Evolutionary conservation across 2,329 filamentous ascomycete genomes (phyloP).

Genomic region (Colletotrichum simmondsii): DNA sequence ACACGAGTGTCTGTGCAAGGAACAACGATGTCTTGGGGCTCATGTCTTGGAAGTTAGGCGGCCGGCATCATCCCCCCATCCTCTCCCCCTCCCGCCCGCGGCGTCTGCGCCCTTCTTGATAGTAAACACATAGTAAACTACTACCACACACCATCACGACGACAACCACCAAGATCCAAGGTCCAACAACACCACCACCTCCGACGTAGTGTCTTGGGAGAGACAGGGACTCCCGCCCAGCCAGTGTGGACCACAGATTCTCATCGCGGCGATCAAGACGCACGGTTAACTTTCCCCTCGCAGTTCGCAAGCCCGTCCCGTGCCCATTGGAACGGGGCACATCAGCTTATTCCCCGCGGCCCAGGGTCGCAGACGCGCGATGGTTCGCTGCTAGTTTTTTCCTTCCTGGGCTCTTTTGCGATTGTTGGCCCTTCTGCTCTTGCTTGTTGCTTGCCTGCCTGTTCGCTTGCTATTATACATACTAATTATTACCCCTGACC

Average conservation of each 20-base stretch:
- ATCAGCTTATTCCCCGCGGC: conserved; percentile 11
- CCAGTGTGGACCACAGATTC: conserved; percentile 3
- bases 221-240: not conserved
- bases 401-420: not conserved
- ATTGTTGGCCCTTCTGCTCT: not conserved
- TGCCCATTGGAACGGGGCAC: conserved; percentile 19
- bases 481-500: not conserved
- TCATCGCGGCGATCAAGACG: conserved; percentile 22
- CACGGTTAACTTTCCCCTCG: conserved; percentile 20
- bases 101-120: not conserved
- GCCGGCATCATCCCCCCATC: not conserved
- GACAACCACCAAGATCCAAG: not conserved
- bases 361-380: conserved; percentile 10
- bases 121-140: not conserved
- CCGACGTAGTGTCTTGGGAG: not conserved
- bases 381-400: not conserved
- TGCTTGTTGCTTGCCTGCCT: not conserved
- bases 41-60: not conserved
- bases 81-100: not conserved
- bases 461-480: not conserved
- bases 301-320: not conserved
- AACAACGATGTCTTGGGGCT: not conserved
- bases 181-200: not conserved
- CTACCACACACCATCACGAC: not conserved
- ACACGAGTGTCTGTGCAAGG: conserved; percentile 1